Evolutionary conservation across 768 basidiomycete genomes (phyloP), one percentile per base, ranked within the genome.

Genomic region (Lactarius deliciosus): DNA sequence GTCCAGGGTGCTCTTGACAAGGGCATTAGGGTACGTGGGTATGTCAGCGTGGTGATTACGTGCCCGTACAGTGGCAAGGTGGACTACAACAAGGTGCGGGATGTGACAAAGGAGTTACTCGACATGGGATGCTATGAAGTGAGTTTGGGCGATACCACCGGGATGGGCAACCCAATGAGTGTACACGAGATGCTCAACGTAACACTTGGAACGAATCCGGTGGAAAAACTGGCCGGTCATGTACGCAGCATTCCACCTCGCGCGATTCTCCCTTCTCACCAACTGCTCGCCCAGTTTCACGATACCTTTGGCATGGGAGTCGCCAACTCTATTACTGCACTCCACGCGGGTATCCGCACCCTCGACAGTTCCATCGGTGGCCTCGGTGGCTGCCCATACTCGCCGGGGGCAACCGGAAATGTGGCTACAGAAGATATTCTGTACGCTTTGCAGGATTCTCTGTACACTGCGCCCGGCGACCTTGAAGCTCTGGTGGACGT

Each of bases 121-220:
- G 87, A 92, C 66, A 95, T 97, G 91, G 96, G 96, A 0, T 96
- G 94, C 74, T 96, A 96, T 75, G 92, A 98, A 75, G 86, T 96
- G 59, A 91, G 91, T 71, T 77, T 98, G 25, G 94, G 94, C 0
- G 96, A 98, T 74, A 98, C 96, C 2, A 91, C 92, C 2, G 96
- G 96, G 0, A 86, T 86, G 57, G 96, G 91, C 2, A 90, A 88
- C 56, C 93, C 95, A 0, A 77, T 79, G 30, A 83, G 84, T 45
- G 83, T 96, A 36, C 76, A 80, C 7, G 78, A 81, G 68, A 85
- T 98, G 79, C 77, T 97, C 57, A 84, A 87, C 66, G 86, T 85
- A 57, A 88, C 93, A 13, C 82, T 83, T 75, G 84, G 83, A 70
- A 77, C 79, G 43, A 79, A 92, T 34, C 81, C 85, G 0, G 84